Percentiles rank a stretch among this genome's conserved stretches.
Evolutionary conservation across 495 filamentous ascomycete species (phyloP).

Genomic region (Penicillium robsamsonii): DNA sequence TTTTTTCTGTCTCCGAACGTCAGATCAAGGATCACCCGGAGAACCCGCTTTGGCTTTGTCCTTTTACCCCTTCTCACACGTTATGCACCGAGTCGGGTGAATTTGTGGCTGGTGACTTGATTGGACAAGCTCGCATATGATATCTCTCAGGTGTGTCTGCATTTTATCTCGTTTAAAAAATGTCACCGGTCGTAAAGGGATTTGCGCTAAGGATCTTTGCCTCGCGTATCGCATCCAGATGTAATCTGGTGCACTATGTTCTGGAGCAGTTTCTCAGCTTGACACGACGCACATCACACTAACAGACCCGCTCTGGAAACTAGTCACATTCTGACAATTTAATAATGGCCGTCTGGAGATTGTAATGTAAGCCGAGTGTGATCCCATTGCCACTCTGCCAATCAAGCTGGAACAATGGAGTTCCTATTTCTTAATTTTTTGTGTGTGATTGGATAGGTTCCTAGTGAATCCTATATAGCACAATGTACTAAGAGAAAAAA

Average conservation of each 20-base stretch:
- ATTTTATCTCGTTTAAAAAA: no score
- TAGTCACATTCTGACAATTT: constrained; percentile 7
- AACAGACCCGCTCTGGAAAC: constrained; percentile 4
- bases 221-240: neutral
- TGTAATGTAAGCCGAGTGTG: neutral
- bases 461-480: neutral
- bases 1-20: constrained; percentile 18
- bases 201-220: neutral
- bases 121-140: constrained; percentile 10
- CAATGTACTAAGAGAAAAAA: neutral
- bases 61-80: constrained; percentile 5
- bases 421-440: neutral
- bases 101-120: neutral
- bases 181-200: neutral
- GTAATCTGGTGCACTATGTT: neutral
- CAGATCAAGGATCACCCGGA: constrained; percentile 23
- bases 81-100: neutral
- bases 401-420: constrained; percentile 1
- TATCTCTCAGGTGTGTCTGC: neutral
- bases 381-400: neutral
- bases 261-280: constrained; percentile 6
- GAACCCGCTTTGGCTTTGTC: constrained; percentile 20
- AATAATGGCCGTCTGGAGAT: neutral
- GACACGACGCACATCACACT: constrained; percentile 3
- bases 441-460: neutral